Percentiles rank a stretch among this genome's conserved stretches.
Evolutionary conservation across 176 grass and related monocot genomes (phyloP).

Genomic region (Zoysia japonica): DNA sequence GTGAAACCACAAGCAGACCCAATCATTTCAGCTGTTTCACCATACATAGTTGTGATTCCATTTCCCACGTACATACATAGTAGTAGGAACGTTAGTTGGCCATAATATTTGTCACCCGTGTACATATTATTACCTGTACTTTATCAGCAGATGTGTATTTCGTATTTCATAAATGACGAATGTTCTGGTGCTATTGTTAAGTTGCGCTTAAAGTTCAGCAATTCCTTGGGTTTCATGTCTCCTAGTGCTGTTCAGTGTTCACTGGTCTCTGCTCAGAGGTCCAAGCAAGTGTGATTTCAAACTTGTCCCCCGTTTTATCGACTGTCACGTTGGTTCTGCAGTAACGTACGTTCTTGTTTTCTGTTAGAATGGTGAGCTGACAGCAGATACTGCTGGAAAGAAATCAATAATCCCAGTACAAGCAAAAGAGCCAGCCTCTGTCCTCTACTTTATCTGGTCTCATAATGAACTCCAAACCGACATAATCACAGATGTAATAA

Average conservation of each 20-base stretch:
- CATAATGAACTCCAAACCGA: too few relatives aligned
- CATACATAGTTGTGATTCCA: constrained; percentile 14
- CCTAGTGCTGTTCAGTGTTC: neutral
- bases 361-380: too few relatives aligned
- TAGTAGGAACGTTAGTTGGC: constrained; percentile 36
- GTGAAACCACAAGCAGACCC: constrained; percentile 22
- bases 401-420: neutral
- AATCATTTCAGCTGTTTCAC: constrained; percentile 22
- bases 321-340: neutral
- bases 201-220: neutral
- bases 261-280: neutral
- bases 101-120: constrained; percentile 7
- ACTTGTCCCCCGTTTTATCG: neutral
- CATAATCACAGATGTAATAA: too few relatives aligned
- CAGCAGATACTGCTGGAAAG: neutral
- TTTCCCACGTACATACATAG: constrained; percentile 42
- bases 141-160: constrained; percentile 21
- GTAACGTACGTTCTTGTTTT: too few relatives aligned
- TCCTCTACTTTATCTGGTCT: too few relatives aligned
- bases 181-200: neutral
- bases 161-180: constrained; percentile 31
- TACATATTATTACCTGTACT: constrained; percentile 29
- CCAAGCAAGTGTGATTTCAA: neutral
- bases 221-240: neutral
- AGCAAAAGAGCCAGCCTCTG: too few relatives aligned